These are phyloP conservation scores for Crithidia mellificae DNA, from an alignment of 208 protist species.

Conservation along the genomic window DNA sequence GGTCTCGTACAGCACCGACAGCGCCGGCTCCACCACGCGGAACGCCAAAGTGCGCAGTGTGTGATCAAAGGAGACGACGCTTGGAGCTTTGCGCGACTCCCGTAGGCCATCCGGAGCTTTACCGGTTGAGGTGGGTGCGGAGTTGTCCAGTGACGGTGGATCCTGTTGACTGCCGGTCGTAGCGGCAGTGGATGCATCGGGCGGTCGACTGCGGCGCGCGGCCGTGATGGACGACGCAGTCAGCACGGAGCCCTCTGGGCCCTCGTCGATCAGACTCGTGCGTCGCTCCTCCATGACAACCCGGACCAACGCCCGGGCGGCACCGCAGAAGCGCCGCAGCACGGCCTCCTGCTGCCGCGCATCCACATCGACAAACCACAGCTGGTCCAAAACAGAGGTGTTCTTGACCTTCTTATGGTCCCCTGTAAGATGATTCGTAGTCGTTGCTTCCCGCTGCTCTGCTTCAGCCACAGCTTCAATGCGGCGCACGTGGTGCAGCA, in stretches of 20 bases:
- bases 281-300: conserved; percentile 81
- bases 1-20: conserved; percentile 57
- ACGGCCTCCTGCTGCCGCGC: conserved; percentile 43
- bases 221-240: conserved; percentile 44
- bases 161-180: not conserved
- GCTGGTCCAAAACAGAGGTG: too few species aligned
- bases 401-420: too few species aligned
- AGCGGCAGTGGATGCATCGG: not conserved
- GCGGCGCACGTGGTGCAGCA: conserved; percentile 45
- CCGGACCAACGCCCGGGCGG: conserved; percentile 63
- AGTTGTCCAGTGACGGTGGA: too few species aligned
- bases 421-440: not conserved
- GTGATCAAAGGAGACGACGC: conserved; percentile 19
- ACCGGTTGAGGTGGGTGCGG: too few species aligned
- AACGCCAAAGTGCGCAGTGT: conserved; percentile 70
- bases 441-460: not conserved
- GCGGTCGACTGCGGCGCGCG: conserved; percentile 11
- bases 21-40: conserved; percentile 75
- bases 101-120: too few species aligned
- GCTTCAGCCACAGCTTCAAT: conserved; percentile 5
- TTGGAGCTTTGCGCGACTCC: not conserved
- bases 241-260: conserved; percentile 68
- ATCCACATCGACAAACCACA: conserved; percentile 55
- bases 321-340: conserved; percentile 54
- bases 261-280: conserved; percentile 57